Evolutionary conservation across 257 asterid species (phyloP).

Genomic region (Lithospermum erythrorhizon): DNA sequence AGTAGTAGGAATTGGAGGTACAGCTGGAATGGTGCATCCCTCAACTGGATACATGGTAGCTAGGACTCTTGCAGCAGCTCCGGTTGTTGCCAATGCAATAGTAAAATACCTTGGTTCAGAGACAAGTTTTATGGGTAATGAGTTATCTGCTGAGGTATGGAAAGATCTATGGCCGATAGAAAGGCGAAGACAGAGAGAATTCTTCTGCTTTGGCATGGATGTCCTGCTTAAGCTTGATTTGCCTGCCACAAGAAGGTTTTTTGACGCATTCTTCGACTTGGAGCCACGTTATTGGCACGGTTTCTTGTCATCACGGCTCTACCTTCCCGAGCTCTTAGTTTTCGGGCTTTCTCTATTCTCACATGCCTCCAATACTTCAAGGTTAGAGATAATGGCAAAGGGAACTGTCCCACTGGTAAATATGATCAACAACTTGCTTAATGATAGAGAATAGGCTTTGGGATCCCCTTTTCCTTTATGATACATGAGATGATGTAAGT

Average conservation of each 20-base stretch:
- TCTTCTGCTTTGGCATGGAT: slow-evolving; percentile 97
- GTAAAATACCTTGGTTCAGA: slow-evolving; percentile 55
- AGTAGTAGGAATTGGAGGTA: slow-evolving; percentile 90
- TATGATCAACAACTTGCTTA: slow-evolving; percentile 65
- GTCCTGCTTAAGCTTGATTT: slow-evolving; percentile 82
- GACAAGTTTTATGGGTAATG: slow-evolving; percentile 31
- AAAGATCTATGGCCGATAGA: slow-evolving; percentile 92
- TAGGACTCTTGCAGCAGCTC: slow-evolving; percentile 96
- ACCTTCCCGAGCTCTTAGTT: slow-evolving; percentile 67
- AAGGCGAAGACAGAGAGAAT: slow-evolving; percentile 90
- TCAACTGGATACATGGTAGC: slow-evolving; percentile 99
- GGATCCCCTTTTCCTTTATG: neutral
- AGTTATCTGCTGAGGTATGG: slow-evolving; percentile 72
- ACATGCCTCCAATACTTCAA: slow-evolving; percentile 64
- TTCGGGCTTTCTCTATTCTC: slow-evolving; percentile 76
- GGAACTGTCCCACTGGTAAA: slow-evolving; percentile 73
- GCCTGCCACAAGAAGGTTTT: slow-evolving; percentile 73
- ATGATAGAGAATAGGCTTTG: slow-evolving; percentile 40
- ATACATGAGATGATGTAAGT: slow-evolving; percentile 5
- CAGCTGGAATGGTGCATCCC: slow-evolving; percentile 99
- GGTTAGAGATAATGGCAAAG: slow-evolving; percentile 86
- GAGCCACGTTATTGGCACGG: slow-evolving; percentile 98
- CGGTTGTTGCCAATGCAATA: slow-evolving; percentile 74
- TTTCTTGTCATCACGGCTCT: slow-evolving; percentile 80
- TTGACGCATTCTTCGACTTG: slow-evolving; percentile 75